A percentile compares a stretch with the other conserved stretches of the same genome.
Evolutionary conservation across 192 early-diverging fungal species (phyloP).

Genomic region (Dissophora ornata): DNA sequence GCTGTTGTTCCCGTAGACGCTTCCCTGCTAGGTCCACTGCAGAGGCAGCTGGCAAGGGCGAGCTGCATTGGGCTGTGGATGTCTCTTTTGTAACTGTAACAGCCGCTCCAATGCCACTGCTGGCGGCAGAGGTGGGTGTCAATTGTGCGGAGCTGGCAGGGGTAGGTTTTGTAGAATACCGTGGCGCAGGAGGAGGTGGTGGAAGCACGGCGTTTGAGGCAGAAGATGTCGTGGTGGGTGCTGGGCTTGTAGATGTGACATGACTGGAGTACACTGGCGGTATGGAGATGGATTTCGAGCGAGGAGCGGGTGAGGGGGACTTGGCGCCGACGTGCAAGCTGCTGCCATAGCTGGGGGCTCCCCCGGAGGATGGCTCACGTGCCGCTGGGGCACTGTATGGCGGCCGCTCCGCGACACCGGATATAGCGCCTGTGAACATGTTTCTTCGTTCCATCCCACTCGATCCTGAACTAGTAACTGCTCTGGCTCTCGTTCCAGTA

Average conservation of each 20-base stretch:
- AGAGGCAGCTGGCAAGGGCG: constrained; percentile 8
- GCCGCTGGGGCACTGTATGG: no score
- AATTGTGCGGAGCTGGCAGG: constrained; percentile 9
- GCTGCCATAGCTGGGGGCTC: not conserved
- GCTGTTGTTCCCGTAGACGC: constrained; percentile 68
- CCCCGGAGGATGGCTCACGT: constrained; percentile 4
- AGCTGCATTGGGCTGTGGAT: constrained; percentile 6
- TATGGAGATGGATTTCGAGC: constrained; percentile 31
- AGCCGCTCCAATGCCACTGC: not conserved
- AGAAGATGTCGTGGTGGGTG: not conserved
- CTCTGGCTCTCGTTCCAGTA: constrained; percentile 23
- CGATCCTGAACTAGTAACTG: constrained; percentile 19
- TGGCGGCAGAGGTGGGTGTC: not conserved
- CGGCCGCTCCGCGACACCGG: no score
- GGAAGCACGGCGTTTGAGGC: not conserved
- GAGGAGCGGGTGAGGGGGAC: constrained; percentile 4
- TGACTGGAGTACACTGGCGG: constrained; percentile 17
- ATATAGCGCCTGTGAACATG: not conserved
- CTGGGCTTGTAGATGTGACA: not conserved
- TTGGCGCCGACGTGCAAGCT: not conserved
- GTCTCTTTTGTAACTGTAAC: not conserved
- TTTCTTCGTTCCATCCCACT: not conserved
- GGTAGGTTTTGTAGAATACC: constrained; percentile 20
- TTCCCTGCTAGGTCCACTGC: constrained; percentile 43
- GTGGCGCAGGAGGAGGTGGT: constrained; percentile 6